phyloP scores from a whole-genome alignment of 2,329 filamentous ascomycete genomes.

The Dothideomycetidae sp. region DNA sequence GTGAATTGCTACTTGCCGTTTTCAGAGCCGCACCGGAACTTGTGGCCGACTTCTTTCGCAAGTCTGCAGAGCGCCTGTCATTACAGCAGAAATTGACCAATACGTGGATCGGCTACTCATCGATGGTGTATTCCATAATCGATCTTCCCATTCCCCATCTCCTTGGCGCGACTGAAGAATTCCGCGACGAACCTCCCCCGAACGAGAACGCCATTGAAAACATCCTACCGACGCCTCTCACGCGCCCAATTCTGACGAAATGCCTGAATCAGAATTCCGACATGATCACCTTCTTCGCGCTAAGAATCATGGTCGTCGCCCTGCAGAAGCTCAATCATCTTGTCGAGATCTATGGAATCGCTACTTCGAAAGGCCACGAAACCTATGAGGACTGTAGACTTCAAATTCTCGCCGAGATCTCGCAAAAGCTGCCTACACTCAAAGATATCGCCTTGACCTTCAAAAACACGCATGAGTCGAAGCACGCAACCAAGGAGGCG shows the following conservation, averaged over 20 bases:
- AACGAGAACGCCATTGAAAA: conserved; percentile 68
- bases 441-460: conserved; percentile 68
- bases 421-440: conserved; percentile 62
- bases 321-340: conserved; percentile 62
- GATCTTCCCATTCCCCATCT: conserved; percentile 56
- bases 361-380: conserved; percentile 29
- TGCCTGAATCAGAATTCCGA: conserved; percentile 67
- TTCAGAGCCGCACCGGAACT: conserved; percentile 75
- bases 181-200: conserved; percentile 58
- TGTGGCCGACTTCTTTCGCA: conserved; percentile 72
- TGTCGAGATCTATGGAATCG: conserved; percentile 44
- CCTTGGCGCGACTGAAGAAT: conserved; percentile 53
- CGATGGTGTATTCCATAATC: conserved; percentile 72
- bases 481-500: conserved; percentile 63
- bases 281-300: conserved; percentile 70
- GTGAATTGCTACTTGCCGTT: conserved; percentile 64
- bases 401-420: conserved; percentile 61
- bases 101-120: conserved; percentile 88
- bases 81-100: conserved; percentile 88
- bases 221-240: conserved; percentile 70
- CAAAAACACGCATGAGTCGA: conserved; percentile 50
- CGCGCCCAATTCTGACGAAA: conserved; percentile 60
- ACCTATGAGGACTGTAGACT: conserved; percentile 56
- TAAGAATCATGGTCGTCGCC: conserved; percentile 62
- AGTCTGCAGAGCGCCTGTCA: conserved; percentile 43